Percentiles rank a stretch among this genome's conserved stretches.
These are phyloP conservation scores for Crataegus laevigata DNA, from an alignment of 306 rosid genomes.

Conservation along the genomic window DNA sequence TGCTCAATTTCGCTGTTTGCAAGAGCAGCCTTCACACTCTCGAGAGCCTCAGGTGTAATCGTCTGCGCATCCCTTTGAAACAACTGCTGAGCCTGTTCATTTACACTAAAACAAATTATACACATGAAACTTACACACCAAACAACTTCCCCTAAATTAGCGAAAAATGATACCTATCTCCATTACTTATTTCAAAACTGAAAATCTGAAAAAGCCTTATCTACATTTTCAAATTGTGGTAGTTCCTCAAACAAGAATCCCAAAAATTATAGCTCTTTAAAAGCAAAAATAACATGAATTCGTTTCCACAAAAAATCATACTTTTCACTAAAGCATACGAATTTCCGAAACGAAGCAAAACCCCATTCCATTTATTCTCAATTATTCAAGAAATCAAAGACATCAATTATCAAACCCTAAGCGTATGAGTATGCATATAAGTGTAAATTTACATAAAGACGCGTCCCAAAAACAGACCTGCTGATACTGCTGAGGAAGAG, in stretches of 20 bases:
- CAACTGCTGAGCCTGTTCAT: constrained; percentile 75
- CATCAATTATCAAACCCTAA: not conserved
- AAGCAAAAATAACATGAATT: not conserved
- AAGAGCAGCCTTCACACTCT: constrained; percentile 90
- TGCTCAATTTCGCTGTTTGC: constrained; percentile 85
- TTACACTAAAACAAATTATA: not conserved
- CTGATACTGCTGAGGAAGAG: constrained; percentile 71
- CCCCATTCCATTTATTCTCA: not conserved
- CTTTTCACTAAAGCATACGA: not conserved
- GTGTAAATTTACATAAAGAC: not conserved
- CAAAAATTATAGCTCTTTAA: not conserved
- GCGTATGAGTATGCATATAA: not conserved
- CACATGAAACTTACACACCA: not conserved
- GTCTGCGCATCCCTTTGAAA: constrained; percentile 93
- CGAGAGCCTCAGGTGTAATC: constrained; percentile 87
- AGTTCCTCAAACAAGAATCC: not conserved
- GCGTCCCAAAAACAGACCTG: constrained; percentile 29
- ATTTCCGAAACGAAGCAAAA: not conserved
- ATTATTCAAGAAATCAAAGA: not conserved
- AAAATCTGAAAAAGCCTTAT: not conserved
- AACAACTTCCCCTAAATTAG: not conserved
- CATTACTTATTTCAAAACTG: not conserved
- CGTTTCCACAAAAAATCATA: not conserved
- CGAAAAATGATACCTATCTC: not conserved
- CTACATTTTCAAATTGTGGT: not conserved